These are phyloP conservation scores for Beauveria australis DNA, from an alignment of 2,329 filamentous ascomycete species.

Conservation along the genomic window DNA sequence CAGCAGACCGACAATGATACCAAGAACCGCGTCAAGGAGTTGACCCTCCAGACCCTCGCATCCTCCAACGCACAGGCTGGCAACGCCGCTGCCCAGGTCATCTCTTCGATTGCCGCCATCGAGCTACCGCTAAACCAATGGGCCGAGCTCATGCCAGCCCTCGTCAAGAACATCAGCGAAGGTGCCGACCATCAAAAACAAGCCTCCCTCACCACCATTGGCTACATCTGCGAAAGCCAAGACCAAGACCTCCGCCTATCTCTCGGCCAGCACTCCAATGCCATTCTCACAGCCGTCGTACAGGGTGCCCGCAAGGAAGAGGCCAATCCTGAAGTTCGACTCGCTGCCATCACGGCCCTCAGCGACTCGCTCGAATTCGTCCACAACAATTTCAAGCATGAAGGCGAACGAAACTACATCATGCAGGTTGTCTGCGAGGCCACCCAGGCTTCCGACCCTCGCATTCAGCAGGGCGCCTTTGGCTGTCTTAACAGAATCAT, in stretches of 20 bases:
- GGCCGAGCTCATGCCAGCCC: slow-evolving; percentile 77
- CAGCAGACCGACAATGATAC: slow-evolving; percentile 71
- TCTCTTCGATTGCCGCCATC: slow-evolving; percentile 88
- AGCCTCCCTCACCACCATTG: slow-evolving; percentile 89
- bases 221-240: slow-evolving; percentile 95
- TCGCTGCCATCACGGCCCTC: slow-evolving; percentile 86
- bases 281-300: slow-evolving; percentile 94
- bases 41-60: slow-evolving; percentile 79
- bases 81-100: slow-evolving; percentile 86
- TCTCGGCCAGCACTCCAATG: slow-evolving; percentile 83
- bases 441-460: slow-evolving; percentile 82
- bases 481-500: slow-evolving; percentile 98
- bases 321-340: slow-evolving; percentile 79
- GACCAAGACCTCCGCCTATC: slow-evolving; percentile 77
- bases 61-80: slow-evolving; percentile 77
- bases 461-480: slow-evolving; percentile 93
- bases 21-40: slow-evolving; percentile 80
- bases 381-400: slow-evolving; percentile 96
- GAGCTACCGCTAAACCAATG: slow-evolving; percentile 91
- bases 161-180: slow-evolving; percentile 88
- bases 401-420: slow-evolving; percentile 98
- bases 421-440: slow-evolving; percentile 99
- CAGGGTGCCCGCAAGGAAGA: slow-evolving; percentile 97
- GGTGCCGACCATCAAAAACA: slow-evolving; percentile 88
- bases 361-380: slow-evolving; percentile 97